Percentiles rank a stretch among this genome's conserved stretches.
Conservation (phyloP, 306 rosid species). For the Malus asiatica region DNA sequence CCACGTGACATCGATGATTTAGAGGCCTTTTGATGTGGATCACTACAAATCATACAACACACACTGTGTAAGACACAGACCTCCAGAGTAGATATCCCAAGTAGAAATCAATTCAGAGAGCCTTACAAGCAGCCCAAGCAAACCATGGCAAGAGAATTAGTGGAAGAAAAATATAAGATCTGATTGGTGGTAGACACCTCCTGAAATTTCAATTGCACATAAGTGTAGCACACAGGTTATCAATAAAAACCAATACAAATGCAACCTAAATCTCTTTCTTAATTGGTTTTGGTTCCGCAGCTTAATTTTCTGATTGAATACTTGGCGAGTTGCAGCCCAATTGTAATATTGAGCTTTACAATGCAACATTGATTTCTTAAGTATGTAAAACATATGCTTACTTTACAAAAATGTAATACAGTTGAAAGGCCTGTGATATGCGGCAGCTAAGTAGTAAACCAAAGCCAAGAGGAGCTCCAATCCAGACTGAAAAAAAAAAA, state of each 20-base stretch:
- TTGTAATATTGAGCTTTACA: constrained; percentile 1
- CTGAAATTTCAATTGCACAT: constrained; percentile 39
- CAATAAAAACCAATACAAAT: not conserved
- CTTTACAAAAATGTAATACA: constrained; percentile 81
- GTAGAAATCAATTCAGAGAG: constrained; percentile 5
- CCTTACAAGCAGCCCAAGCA: constrained; percentile 70
- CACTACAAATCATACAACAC: constrained; percentile 41
- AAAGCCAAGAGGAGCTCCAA: constrained; percentile 86
- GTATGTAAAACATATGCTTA: constrained; percentile 31
- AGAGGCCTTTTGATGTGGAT: constrained; percentile 60
- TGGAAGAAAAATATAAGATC: constrained; percentile 73
- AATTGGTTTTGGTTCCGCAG: not conserved
- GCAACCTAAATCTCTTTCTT: not conserved
- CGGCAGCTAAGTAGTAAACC: constrained; percentile 89
- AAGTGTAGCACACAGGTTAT: constrained; percentile 2
- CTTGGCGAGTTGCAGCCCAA: constrained; percentile 5
- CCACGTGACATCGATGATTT: constrained; percentile 72
- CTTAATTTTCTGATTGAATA: not conserved
- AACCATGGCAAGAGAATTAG: constrained; percentile 81
- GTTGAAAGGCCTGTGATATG: constrained; percentile 70
- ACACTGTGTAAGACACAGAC: constrained; percentile 18
- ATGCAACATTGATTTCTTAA: not conserved
- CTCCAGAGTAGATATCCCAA: not conserved
- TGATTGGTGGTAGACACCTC: constrained; percentile 84
- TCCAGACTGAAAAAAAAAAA: constrained; percentile 70